Conservation (phyloP, 805 yeast species). For the Metschnikowia drakensbergensis region DNA sequence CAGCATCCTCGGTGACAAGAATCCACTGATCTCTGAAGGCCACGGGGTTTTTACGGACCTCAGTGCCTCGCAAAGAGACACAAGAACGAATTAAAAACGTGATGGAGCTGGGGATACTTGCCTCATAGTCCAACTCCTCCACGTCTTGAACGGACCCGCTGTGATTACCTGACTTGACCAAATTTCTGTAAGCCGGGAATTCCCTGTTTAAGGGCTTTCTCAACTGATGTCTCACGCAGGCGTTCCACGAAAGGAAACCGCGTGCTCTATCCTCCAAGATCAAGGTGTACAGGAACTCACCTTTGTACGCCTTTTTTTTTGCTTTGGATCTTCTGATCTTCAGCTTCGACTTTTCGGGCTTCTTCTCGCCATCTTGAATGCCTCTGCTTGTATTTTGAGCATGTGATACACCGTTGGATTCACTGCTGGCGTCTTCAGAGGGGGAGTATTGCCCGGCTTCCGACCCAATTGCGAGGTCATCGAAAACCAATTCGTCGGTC, state of each 20-base stretch:
- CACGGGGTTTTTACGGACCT: constrained; percentile 25
- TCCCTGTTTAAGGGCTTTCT: constrained; percentile 40
- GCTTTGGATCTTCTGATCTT: not conserved
- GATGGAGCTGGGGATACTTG: constrained; percentile 1
- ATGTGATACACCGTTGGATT: not conserved
- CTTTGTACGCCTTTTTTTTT: not conserved
- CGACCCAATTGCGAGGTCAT: constrained; percentile 3
- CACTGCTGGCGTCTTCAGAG: not conserved
- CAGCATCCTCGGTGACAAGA: constrained; percentile 58
- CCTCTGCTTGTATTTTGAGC: not conserved
- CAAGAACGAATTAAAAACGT: constrained; percentile 49
- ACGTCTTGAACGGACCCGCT: not conserved
- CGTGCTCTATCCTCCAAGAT: constrained; percentile 40
- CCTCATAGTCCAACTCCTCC: not conserved
- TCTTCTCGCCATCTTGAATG: not conserved
- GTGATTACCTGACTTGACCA: not conserved
- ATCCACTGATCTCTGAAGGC: constrained; percentile 44
- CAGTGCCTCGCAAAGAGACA: constrained; percentile 48
- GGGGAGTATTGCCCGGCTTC: not conserved
- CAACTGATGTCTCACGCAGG: constrained; percentile 43
- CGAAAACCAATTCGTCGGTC: not conserved
- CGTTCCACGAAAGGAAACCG: constrained; percentile 49
- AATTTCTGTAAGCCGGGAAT: constrained; percentile 37
- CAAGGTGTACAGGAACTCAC: constrained; percentile 20
- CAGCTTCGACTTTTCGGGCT: too few relatives aligned